These are phyloP conservation scores for Hanseniaspora occidentalis DNA, from an alignment of 805 yeast species.

Conservation along the genomic window DNA sequence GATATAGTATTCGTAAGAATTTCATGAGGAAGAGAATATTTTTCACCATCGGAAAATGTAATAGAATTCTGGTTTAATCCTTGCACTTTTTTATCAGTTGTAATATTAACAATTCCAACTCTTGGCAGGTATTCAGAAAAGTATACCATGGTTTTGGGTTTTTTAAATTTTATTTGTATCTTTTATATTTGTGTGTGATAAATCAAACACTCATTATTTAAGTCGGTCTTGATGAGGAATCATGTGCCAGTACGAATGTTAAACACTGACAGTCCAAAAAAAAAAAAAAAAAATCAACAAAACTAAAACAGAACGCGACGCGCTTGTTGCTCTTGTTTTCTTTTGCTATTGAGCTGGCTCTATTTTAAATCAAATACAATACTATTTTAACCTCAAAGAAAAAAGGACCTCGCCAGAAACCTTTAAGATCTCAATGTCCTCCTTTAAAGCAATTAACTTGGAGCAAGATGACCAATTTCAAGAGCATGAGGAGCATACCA, in stretches of 20 bases:
- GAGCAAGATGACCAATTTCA: slow-evolving; percentile 50
- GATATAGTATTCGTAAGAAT: not conserved
- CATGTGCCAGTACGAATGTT: too few relatives aligned
- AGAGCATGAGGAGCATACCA: slow-evolving; percentile 79
- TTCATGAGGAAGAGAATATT: not conserved
- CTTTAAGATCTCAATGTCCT: slow-evolving; percentile 28
- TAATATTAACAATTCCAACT: not conserved
- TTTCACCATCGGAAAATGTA: not conserved
- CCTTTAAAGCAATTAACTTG: slow-evolving; percentile 70
- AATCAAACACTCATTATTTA: too few relatives aligned
- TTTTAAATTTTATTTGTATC: too few relatives aligned
- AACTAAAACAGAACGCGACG: too few relatives aligned
- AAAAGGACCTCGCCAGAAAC: not conserved
- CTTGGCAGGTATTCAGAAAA: slow-evolving; percentile 1
- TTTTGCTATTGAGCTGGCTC: not conserved
- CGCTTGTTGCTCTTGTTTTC: too few relatives aligned
- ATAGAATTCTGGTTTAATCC: not conserved
- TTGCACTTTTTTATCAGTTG: not conserved
- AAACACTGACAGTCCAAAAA: too few relatives aligned
- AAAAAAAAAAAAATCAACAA: too few relatives aligned
- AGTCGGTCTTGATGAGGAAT: too few relatives aligned
- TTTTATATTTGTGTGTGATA: too few relatives aligned
- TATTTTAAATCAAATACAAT: not conserved
- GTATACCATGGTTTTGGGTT: too few relatives aligned
- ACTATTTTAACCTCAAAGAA: too few relatives aligned